A percentile compares a stretch with the other conserved stretches of the same genome.
These are phyloP conservation scores for Apiospora aurea DNA, from an alignment of 2,329 filamentous ascomycete species.

Conservation along the genomic window DNA sequence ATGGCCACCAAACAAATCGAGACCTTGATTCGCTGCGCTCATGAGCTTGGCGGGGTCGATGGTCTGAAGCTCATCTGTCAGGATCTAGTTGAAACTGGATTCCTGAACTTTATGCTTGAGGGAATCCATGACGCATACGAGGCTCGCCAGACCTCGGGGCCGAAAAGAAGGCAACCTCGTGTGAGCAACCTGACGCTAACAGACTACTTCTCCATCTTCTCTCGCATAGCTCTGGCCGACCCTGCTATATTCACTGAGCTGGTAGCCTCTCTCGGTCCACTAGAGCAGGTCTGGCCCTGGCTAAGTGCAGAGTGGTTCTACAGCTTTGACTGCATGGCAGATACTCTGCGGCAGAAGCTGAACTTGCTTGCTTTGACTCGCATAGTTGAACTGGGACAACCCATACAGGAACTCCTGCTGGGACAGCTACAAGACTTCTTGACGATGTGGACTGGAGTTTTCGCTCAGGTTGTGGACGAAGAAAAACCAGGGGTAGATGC, in stretches of 20 bases:
- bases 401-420: conserved; percentile 65
- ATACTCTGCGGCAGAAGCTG: conserved; percentile 72
- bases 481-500: conserved; percentile 56
- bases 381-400: conserved; percentile 69
- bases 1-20: conserved; percentile 69
- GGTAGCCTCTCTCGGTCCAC: conserved; percentile 53
- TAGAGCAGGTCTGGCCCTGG: conserved; percentile 66
- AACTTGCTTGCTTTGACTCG: conserved; percentile 76
- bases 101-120: conserved; percentile 69
- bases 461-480: conserved; percentile 68
- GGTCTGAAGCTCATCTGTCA: conserved; percentile 70
- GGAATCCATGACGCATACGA: conserved; percentile 73
- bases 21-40: conserved; percentile 68
- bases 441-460: conserved; percentile 75
- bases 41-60: conserved; percentile 65
- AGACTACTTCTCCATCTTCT: conserved; percentile 85
- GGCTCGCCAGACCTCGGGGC: conserved; percentile 82
- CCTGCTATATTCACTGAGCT: conserved; percentile 71
- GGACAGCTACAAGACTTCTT: conserved; percentile 75
- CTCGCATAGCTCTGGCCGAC: conserved; percentile 77
- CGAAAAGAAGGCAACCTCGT: conserved; percentile 71
- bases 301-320: conserved; percentile 71
- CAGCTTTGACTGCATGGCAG: conserved; percentile 72
- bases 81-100: conserved; percentile 69
- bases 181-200: conserved; percentile 80